Base-by-base conservation (phyloP, 2,329 filamentous ascomycete species). In the Ascocoryne sarcoides region DNA sequence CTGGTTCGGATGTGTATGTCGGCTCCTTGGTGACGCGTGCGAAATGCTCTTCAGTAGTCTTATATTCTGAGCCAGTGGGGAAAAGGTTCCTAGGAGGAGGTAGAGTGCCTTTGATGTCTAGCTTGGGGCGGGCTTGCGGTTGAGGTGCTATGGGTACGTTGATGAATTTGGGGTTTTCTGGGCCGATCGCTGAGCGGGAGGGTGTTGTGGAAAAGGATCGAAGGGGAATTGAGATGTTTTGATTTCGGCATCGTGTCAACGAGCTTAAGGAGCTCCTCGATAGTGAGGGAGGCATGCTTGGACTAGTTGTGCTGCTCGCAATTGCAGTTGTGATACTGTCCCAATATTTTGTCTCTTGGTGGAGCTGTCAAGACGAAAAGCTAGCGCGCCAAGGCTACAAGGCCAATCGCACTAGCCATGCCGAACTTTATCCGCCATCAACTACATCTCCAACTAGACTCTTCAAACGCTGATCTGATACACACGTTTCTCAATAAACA, bases 151-250 rank as follows among this genome's bases (percentile, higher is more conserved):
- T 71, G 35, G 89, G 90, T 40, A 95, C 70, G 50, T 86, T 79
- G 65, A 96, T 84, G 68, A 84, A 96, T 49, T 76, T 75, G 34
- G 92, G 90, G 26, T 88, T 94, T 60, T 95, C 85, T 36, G 92
- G 90, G 14, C 82, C 82, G 48, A 89, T 69, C 36, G 65, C 64
- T 36, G 57, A 59, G 42, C 55, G 52, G n/a, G 60, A 32, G 14
- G 65, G 36, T 12, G 71, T 65, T 17, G 68, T 67, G 47, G 66
- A 64, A 56, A 73, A 74, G 40, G 64, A 43, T 49, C 64, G 62
- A 34, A 60, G 49, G 37, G 58, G 48, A 17, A 53, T 45, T 44
- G 52, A 47, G 42, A 46, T 46, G 49, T 59, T 45, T 53, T 46
- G 49, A 26, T 44, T 60, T 45, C 58, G 52, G 42, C 52, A 57